phyloP scores from a whole-genome alignment of 1,284 basidiomycete species.

The Cystobasidium sp. region DNA sequence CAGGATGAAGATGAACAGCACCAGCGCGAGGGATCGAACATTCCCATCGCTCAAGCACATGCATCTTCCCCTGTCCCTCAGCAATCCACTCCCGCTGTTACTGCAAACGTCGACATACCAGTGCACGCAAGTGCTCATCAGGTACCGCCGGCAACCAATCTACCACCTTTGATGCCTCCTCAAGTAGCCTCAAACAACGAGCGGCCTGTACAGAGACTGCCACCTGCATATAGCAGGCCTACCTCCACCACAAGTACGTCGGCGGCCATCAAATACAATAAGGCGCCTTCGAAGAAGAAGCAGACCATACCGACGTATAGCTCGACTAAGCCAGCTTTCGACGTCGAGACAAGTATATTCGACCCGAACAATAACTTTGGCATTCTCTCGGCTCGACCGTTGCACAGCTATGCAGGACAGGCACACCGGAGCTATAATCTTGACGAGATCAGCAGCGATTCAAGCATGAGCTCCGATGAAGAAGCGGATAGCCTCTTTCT shows the following conservation, averaged over 20 bases:
- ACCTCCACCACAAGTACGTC: neutral
- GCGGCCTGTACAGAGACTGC: neutral
- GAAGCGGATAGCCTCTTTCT: neutral
- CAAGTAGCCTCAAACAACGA: neutral
- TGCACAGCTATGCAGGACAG: neutral
- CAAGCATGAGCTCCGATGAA: conserved; percentile 8
- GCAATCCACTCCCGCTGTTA: neutral
- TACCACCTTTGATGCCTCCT: conserved; percentile 3
- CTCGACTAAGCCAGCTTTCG: conserved; percentile 12
- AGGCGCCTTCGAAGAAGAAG: conserved; percentile 8
- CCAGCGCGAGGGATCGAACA: neutral
- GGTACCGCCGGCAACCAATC: neutral
- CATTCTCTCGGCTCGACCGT: neutral
- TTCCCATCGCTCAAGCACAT: neutral
- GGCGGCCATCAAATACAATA: neutral
- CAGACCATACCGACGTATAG: neutral
- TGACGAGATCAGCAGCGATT: conserved; percentile 20
- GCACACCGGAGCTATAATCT: neutral
- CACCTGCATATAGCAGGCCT: neutral
- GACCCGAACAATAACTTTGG: conserved; percentile 32
- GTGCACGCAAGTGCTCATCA: neutral
- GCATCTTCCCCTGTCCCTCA: neutral
- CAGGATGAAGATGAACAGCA: conserved; percentile 8
- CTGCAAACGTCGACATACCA: neutral
- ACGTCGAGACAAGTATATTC: conserved; percentile 30